Percentiles rank a stretch among this genome's conserved stretches.
These are phyloP conservation scores for Quercus wislizeni DNA, from an alignment of 306 rosid genomes.

Conservation along the genomic window DNA sequence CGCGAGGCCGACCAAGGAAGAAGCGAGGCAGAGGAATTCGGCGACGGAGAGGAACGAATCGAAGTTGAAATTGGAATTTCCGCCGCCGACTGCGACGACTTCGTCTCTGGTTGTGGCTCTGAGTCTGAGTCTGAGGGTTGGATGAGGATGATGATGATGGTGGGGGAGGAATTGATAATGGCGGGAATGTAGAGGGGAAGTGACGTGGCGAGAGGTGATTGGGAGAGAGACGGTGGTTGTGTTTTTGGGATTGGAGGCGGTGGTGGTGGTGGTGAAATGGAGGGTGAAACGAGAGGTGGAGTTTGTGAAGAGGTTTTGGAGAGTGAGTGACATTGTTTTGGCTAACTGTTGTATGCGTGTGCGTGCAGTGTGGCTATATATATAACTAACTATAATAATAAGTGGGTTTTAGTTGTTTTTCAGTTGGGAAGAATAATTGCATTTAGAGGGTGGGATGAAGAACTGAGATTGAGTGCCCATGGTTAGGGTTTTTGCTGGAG, in stretches of 20 bases:
- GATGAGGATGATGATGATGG: not conserved
- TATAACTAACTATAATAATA: too few relatives aligned
- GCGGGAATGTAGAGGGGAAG: slow-evolving; percentile 12
- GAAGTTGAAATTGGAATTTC: slow-evolving; percentile 35
- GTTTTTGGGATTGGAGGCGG: slow-evolving; percentile 24
- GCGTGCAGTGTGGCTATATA: not conserved
- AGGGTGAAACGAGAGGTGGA: slow-evolving; percentile 39
- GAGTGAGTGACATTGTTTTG: slow-evolving; percentile 52
- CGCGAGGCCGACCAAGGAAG: slow-evolving; percentile 45
- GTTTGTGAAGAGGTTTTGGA: slow-evolving; percentile 20
- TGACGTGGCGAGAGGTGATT: slow-evolving; percentile 27
- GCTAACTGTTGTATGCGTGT: too few relatives aligned
- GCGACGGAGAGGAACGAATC: slow-evolving; percentile 55
- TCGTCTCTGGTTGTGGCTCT: slow-evolving; percentile 17
- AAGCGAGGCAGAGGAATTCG: slow-evolving; percentile 54
- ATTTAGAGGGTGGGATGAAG: not conserved
- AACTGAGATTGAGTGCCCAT: not conserved
- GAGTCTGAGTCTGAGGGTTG: slow-evolving; percentile 14
- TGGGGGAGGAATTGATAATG: slow-evolving; percentile 25
- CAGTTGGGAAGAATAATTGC: not conserved
- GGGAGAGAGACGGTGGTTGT: slow-evolving; percentile 20
- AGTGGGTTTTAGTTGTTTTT: not conserved
- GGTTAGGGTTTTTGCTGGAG: not conserved
- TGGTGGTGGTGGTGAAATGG: not conserved
- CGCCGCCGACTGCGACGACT: not conserved